Percentiles rank a stretch among this genome's conserved stretches.
phyloP scores from a whole-genome alignment of 192 early-diverging fungal species.

The Geosiphon pyriformis region DNA sequence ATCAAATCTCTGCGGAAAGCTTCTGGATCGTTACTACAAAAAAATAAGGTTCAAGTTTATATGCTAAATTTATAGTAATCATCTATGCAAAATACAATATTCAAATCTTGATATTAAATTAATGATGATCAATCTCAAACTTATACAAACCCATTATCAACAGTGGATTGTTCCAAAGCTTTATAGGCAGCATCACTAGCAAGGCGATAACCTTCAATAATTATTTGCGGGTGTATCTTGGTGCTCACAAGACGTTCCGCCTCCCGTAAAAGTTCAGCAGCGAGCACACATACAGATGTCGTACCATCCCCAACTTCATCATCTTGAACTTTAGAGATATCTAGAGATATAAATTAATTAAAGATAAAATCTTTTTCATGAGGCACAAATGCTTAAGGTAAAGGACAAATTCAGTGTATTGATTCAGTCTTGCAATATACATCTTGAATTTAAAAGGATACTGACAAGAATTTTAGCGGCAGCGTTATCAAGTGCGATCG shows the following conservation, averaged over 20 bases:
- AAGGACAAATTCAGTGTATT: too few relatives aligned
- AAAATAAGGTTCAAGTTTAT: too few relatives aligned
- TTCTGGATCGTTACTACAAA: constrained; percentile 58
- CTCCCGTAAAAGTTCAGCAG: constrained; percentile 91
- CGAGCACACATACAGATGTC: constrained; percentile 97
- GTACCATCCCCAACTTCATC: constrained; percentile 99
- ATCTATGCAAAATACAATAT: background rate
- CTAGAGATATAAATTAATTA: background rate
- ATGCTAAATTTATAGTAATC: too few relatives aligned
- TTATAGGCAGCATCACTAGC: constrained; percentile 78
- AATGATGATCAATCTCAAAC: background rate
- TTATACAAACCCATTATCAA: constrained; percentile 49
- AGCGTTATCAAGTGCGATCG: constrained; percentile 94
- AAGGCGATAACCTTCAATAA: constrained; percentile 92
- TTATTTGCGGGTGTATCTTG: constrained; percentile 96
- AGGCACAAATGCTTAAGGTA: too few relatives aligned
- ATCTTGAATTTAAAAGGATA: constrained; percentile 13
- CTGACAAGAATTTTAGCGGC: constrained; percentile 95
- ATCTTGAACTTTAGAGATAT: constrained; percentile 99
- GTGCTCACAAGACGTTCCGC: constrained; percentile 88
- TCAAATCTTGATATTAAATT: too few relatives aligned
- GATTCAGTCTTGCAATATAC: too few relatives aligned
- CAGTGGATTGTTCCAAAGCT: constrained; percentile 72
- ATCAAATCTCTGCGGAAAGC: constrained; percentile 85
- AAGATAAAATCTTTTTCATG: background rate